Conservation (phyloP, 2,329 filamentous ascomycete genomes). For the Cucurbitaria berberidis region DNA sequence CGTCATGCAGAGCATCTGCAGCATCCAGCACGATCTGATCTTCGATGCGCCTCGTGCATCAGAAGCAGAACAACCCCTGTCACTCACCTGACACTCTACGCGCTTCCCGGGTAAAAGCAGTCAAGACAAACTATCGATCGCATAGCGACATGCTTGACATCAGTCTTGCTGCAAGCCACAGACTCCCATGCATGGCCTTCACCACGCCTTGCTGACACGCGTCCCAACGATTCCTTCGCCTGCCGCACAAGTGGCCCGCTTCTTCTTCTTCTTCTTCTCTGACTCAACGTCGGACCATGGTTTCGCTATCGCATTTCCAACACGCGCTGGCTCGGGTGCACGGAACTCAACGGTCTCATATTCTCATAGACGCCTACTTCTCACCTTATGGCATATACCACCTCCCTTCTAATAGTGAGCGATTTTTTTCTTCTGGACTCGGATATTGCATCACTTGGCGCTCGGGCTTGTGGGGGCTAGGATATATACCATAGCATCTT, state of each 20-base stretch:
- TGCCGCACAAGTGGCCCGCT: constrained; percentile 25
- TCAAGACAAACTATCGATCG: constrained; percentile 20
- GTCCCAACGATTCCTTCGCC: constrained; percentile 16
- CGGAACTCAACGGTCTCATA: constrained; percentile 27
- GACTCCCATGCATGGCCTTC: constrained; percentile 10
- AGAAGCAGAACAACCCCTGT: constrained; percentile 22
- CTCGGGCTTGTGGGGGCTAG: constrained; percentile 26
- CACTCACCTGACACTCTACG: constrained; percentile 29
- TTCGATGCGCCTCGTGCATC: constrained; percentile 31
- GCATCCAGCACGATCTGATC: constrained; percentile 33
- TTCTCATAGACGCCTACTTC: constrained; percentile 37
- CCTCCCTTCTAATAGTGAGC: constrained; percentile 46
- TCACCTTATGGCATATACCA: constrained; percentile 23
- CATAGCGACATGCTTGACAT: constrained; percentile 18
- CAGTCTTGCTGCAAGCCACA: constrained; percentile 23
- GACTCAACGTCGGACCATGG: constrained; percentile 34
- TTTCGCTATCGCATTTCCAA: constrained; percentile 32
- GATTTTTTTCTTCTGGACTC: constrained; percentile 32
- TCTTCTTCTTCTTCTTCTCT: constrained; percentile 25
- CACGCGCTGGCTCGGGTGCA: constrained; percentile 48
- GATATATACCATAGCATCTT: constrained; percentile 21
- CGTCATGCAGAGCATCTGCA: constrained; percentile 33
- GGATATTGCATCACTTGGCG: constrained; percentile 43
- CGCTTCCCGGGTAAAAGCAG: constrained; percentile 29
- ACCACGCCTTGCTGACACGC: constrained; percentile 20